Evolutionary conservation across 2,329 filamentous ascomycete genomes (phyloP).

Genomic region (Colletotrichum liriopes): DNA sequence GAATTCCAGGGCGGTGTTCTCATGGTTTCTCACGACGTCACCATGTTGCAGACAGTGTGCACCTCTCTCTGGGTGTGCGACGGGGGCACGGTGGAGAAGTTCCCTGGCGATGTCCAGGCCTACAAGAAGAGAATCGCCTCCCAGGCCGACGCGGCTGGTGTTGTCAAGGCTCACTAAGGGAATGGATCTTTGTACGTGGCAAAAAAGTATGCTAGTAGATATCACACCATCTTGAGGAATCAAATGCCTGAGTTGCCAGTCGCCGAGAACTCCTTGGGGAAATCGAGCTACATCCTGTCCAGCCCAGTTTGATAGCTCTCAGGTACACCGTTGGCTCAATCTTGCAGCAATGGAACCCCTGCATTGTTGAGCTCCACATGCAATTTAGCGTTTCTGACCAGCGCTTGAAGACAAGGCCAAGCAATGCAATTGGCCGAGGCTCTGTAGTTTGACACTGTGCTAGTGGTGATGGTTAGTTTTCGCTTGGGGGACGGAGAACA

Average conservation of each 20-base stretch:
- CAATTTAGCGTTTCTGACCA: constrained; percentile 35
- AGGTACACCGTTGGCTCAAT: constrained; percentile 36
- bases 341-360: constrained; percentile 28
- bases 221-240: not conserved
- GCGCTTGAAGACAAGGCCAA: constrained; percentile 19
- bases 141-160: constrained; percentile 90
- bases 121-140: constrained; percentile 98
- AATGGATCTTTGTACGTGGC: not conserved
- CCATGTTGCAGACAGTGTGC: constrained; percentile 97
- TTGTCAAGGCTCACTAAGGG: constrained; percentile 77
- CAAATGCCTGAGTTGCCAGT: not conserved
- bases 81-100: constrained; percentile 93
- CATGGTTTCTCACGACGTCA: constrained; percentile 99
- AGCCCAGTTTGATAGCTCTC: constrained; percentile 24
- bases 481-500: not conserved
- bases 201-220: constrained; percentile 11
- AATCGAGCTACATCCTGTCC: not conserved
- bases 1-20: constrained; percentile 95
- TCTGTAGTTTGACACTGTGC: constrained; percentile 2
- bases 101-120: constrained; percentile 92
- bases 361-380: constrained; percentile 11
- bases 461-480: not conserved
- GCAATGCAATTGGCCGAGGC: constrained; percentile 7
- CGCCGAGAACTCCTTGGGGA: not conserved
- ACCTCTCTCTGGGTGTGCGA: constrained; percentile 97